A percentile compares a stretch with the other conserved stretches of the same genome.
Evolutionary conservation across 1,139 yeast species (phyloP).

Genomic region (Magnusiomyces sp.): DNA sequence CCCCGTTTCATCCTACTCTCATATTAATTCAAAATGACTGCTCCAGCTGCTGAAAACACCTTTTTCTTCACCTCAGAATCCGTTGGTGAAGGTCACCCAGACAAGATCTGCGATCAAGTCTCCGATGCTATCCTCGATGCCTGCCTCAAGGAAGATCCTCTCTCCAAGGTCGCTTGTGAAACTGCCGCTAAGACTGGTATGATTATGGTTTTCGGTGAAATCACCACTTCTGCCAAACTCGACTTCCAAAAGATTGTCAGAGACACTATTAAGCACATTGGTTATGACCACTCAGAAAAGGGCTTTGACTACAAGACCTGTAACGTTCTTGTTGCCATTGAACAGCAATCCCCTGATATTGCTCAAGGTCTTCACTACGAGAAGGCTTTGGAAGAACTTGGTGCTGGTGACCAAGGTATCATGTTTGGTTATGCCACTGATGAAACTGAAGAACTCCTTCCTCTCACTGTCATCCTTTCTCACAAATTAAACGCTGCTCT

Average conservation of each 20-base stretch:
- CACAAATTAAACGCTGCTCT: conserved; percentile 95
- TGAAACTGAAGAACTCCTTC: conserved; percentile 95
- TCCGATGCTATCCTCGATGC: conserved; percentile 98
- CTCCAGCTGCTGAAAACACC: conserved; percentile 29
- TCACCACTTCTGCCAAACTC: conserved; percentile 89
- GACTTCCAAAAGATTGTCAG: conserved; percentile 97
- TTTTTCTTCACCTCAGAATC: conserved; percentile 90
- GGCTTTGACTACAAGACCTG: conserved; percentile 99
- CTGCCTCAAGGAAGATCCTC: conserved; percentile 90
- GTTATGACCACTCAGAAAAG: conserved; percentile 91
- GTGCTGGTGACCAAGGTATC: conserved; percentile 99
- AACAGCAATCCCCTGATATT: conserved; percentile 98
- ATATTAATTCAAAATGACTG: conserved; percentile 23
- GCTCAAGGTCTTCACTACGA: conserved; percentile 99
- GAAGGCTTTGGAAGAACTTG: conserved; percentile 92
- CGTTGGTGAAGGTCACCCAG: conserved; percentile 99
- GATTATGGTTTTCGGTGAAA: conserved; percentile 99
- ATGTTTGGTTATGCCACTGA: conserved; percentile 99
- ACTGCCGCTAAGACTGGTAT: conserved; percentile 98
- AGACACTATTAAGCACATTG: conserved; percentile 97
- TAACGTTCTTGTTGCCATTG: conserved; percentile 97
- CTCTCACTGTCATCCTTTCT: conserved; percentile 87
- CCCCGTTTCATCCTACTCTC: conserved; percentile 9
- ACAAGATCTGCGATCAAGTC: conserved; percentile 98
- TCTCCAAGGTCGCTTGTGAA: conserved; percentile 98